These are phyloP conservation scores for Afroboletus lepidellus DNA, from an alignment of 1,284 basidiomycete genomes.

Conservation along the genomic window DNA sequence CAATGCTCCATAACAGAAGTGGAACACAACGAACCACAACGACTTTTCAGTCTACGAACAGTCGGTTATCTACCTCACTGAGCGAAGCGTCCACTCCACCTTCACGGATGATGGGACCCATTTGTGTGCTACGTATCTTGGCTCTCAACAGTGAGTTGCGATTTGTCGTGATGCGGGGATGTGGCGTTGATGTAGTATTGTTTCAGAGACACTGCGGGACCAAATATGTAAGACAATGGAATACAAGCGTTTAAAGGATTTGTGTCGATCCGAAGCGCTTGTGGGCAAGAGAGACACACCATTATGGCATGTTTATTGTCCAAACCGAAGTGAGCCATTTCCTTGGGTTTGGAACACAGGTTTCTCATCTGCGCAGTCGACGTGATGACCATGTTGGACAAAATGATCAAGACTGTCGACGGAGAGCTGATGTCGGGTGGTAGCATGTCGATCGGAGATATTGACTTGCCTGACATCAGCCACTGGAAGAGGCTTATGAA, in stretches of 20 bases:
- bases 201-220: slow-evolving; percentile 14
- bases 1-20: not conserved
- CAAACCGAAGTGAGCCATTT: slow-evolving; percentile 17
- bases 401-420: slow-evolving; percentile 26
- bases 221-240: not conserved
- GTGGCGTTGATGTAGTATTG: not conserved
- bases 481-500: too few species aligned
- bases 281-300: slow-evolving; percentile 17
- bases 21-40: not conserved
- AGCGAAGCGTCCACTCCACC: not conserved
- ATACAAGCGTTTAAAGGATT: slow-evolving; percentile 20
- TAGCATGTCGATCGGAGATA: slow-evolving; percentile 19
- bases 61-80: not conserved
- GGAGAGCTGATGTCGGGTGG: slow-evolving; percentile 21
- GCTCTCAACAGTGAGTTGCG: slow-evolving; percentile 15
- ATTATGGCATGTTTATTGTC: slow-evolving; percentile 17
- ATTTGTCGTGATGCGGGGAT: not conserved
- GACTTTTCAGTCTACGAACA: not conserved
- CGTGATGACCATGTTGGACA: slow-evolving; percentile 22
- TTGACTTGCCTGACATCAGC: slow-evolving; percentile 16
- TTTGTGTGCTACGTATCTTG: slow-evolving; percentile 20
- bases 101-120: slow-evolving; percentile 27
- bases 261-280: slow-evolving; percentile 20
- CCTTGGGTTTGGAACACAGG: not conserved
- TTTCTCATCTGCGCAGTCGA: slow-evolving; percentile 16